phyloP scores from a whole-genome alignment of 441 rosid species.

The Eruca vesicaria region DNA sequence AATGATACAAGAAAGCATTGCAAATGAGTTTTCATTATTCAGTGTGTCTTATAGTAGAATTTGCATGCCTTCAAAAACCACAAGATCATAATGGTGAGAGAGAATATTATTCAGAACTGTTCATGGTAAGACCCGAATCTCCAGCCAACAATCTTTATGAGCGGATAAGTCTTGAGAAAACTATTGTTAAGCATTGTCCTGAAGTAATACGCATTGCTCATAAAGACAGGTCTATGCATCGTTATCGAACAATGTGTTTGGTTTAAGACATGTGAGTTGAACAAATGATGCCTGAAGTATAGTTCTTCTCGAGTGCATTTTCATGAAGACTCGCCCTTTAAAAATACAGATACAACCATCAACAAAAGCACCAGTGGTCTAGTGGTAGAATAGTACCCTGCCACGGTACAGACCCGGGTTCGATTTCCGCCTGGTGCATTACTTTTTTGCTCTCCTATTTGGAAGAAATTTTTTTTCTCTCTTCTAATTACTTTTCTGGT shows the following conservation, averaged over 20 bases:
- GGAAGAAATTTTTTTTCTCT: no score
- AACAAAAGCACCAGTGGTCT: constrained; percentile 75
- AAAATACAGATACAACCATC: not conserved
- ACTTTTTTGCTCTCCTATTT: not conserved
- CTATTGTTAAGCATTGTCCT: constrained; percentile 68
- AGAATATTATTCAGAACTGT: constrained; percentile 51
- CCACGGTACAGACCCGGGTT: constrained; percentile 98
- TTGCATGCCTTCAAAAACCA: constrained; percentile 24
- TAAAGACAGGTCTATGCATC: constrained; percentile 69
- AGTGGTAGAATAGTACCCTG: constrained; percentile 99
- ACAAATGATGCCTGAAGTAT: constrained; percentile 58
- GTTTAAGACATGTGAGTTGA: constrained; percentile 55
- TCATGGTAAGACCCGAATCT: constrained; percentile 80
- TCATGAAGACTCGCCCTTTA: not conserved
- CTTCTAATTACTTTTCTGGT: not conserved
- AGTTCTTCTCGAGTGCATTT: constrained; percentile 40
- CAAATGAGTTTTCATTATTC: not conserved
- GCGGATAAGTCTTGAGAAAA: constrained; percentile 61
- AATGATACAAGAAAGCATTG: not conserved
- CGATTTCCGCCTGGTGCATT: constrained; percentile 64
- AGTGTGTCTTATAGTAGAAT: not conserved
- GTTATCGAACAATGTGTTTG: constrained; percentile 52
- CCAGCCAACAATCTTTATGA: constrained; percentile 62
- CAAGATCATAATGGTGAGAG: constrained; percentile 65
- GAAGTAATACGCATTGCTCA: constrained; percentile 69